Percentiles rank a stretch among this genome's conserved stretches.
phyloP scores from a whole-genome alignment of 306 rosid species.

The Mimosa pudica region DNA sequence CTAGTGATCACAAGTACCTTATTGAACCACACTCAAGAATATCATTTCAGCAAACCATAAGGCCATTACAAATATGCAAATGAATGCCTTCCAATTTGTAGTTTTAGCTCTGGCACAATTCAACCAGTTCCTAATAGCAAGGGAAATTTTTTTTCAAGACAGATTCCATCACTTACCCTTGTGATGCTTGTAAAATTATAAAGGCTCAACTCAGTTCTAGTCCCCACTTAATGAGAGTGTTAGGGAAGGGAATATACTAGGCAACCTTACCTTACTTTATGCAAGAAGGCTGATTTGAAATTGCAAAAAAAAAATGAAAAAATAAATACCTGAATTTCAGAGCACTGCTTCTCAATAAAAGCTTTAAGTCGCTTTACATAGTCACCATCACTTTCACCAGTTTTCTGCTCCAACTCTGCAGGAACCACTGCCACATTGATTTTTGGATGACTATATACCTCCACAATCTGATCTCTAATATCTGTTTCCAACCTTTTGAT shows the following conservation, averaged over 20 bases:
- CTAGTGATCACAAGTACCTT: neutral
- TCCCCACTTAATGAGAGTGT: too few species aligned
- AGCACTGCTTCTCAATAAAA: slow-evolving; percentile 88
- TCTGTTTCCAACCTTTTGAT: slow-evolving; percentile 66
- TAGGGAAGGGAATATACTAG: too few species aligned
- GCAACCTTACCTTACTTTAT: too few species aligned
- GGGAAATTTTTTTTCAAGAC: slow-evolving; percentile 5
- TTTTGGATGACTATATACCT: slow-evolving; percentile 81
- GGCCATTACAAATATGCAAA: neutral
- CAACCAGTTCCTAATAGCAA: slow-evolving; percentile 16
- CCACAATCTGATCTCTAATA: slow-evolving; percentile 79
- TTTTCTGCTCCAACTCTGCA: slow-evolving; percentile 83
- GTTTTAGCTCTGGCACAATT: slow-evolving; percentile 13
- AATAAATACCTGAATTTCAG: slow-evolving; percentile 80
- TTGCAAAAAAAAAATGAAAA: slow-evolving; percentile 22
- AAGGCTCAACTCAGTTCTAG: too few species aligned
- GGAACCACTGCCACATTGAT: slow-evolving; percentile 89
- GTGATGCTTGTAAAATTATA: slow-evolving; percentile 2
- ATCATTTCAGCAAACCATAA: neutral
- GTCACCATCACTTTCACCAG: slow-evolving; percentile 74
- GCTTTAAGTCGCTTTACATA: slow-evolving; percentile 81
- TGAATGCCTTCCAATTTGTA: slow-evolving; percentile 10
- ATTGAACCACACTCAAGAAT: slow-evolving; percentile 27
- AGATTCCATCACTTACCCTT: slow-evolving; percentile 27
- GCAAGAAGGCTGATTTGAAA: too few species aligned